Conservation (phyloP, 2,329 filamentous ascomycete species). For the Talaromyces sp. region DNA sequence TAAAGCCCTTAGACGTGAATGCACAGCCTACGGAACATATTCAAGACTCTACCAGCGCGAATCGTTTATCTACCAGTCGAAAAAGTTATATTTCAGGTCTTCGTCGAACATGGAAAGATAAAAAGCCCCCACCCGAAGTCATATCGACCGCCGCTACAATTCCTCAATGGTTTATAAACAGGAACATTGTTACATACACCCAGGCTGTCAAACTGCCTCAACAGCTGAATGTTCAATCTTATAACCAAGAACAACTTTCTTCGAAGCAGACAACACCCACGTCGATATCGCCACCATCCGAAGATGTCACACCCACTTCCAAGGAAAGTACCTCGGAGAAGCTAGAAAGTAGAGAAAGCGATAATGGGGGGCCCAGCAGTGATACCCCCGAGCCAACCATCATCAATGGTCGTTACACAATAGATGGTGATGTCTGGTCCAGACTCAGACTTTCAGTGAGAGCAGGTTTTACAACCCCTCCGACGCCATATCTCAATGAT, state of each 20-base stretch:
- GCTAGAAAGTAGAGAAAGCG: background rate
- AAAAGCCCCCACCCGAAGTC: constrained; percentile 24
- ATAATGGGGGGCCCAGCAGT: background rate
- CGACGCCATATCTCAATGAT: constrained; percentile 41
- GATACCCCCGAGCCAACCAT: constrained; percentile 18
- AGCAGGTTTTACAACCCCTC: constrained; percentile 47
- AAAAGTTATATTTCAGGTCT: constrained; percentile 38
- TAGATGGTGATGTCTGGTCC: constrained; percentile 42
- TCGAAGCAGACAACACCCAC: background rate
- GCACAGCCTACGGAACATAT: constrained; percentile 11
- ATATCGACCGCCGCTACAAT: constrained; percentile 25
- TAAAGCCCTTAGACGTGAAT: constrained; percentile 9
- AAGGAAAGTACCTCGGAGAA: background rate
- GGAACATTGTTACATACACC: constrained; percentile 30
- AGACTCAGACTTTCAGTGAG: constrained; percentile 51
- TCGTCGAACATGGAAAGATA: constrained; percentile 38
- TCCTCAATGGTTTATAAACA: constrained; percentile 38
- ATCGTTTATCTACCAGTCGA: constrained; percentile 24
- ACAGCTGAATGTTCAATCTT: background rate
- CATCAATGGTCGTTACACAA: constrained; percentile 33
- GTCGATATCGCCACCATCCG: background rate
- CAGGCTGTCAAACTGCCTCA: background rate
- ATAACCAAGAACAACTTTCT: background rate
- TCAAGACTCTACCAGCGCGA: background rate
- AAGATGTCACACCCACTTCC: background rate